Evolutionary conservation across 345 rosid species (phyloP), one percentile per base, ranked within the genome.

Genomic region (Moringa oleifera): DNA sequence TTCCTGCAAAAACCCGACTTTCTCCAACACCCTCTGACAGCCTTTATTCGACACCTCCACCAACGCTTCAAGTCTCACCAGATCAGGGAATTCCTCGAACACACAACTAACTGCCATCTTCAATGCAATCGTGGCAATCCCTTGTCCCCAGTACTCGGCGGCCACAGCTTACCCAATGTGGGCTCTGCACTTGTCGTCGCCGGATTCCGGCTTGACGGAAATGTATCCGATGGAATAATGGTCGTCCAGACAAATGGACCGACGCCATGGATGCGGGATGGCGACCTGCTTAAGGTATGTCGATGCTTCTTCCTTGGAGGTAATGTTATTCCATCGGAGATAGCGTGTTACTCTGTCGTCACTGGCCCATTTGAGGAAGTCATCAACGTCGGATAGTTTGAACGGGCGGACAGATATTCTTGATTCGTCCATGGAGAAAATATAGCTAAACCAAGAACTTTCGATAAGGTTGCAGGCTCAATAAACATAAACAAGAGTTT

Each of bases 21-120:
- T 90, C 72, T 81, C 85, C 54, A 81, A 37, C 7, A 87, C 85
- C 66, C 79, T 82, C 25, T 82, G 89, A 25, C 87, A 90, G 16
- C 77, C 80, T 13, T 20, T 62, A 18, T 90, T 82, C 53, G 85
- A 85, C 19, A 67, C 69, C 50, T 78, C 86, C 15, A 81, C 87
- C 23, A 80, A 62, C 50, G 91, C 96, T 53, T 85, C 77, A 18
- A 86, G 9, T 75, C 96, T 79, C 50, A 75, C 79, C 64, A 85
- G n/a, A 0, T 65, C 72, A 0, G 75, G 66, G 6, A 75, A 46
- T 1, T 75, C 83, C 0, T 25, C n/a, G 21, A 79, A 80, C 36
- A 62, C 84, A n/a, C 6, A 15, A 11, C 63, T 20, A 57, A 74
- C 57, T 6, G 71, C 81, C 78, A 75, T 63, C 64, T 67, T 80